Conservation (phyloP, 2,329 filamentous ascomycete genomes). For the Sarocladium strictum region DNA sequence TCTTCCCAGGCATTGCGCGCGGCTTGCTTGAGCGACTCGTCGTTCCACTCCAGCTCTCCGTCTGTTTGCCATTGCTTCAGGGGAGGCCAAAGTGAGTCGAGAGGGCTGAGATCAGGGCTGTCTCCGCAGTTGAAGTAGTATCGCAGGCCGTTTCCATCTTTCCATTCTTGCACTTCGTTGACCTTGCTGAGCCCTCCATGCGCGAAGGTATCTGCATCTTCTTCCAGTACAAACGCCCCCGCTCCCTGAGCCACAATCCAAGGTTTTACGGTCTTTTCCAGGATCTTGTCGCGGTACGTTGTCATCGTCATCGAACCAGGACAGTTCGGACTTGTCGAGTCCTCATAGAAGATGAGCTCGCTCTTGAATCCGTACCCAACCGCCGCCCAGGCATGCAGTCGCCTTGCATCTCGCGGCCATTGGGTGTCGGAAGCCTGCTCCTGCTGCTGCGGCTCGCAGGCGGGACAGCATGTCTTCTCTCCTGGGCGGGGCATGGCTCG, state of each 20-base stretch:
- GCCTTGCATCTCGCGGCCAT: slow-evolving; percentile 28
- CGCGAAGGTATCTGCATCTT: slow-evolving; percentile 29
- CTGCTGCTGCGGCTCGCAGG: slow-evolving; percentile 15
- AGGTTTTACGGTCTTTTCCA: slow-evolving; percentile 26
- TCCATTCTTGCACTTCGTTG: slow-evolving; percentile 30
- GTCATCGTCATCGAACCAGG: slow-evolving; percentile 26
- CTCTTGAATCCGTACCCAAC: slow-evolving; percentile 31
- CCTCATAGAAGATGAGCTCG: slow-evolving; percentile 31
- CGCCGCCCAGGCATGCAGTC: slow-evolving; percentile 29
- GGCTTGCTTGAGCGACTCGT: slow-evolving; percentile 24
- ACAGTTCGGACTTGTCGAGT: slow-evolving; percentile 26
- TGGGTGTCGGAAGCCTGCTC: slow-evolving; percentile 16
- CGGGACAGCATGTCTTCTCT: slow-evolving; percentile 24
- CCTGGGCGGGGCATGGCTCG: slow-evolving; percentile 27
- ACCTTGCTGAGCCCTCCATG: slow-evolving; percentile 29
- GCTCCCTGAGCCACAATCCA: slow-evolving; percentile 19
- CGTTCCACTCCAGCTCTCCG: slow-evolving; percentile 24
- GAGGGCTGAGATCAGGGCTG: slow-evolving; percentile 29
- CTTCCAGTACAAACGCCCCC: slow-evolving; percentile 25
- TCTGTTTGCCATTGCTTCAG: slow-evolving; percentile 26
- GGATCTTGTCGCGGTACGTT: slow-evolving; percentile 28
- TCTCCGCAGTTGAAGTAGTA: slow-evolving; percentile 30
- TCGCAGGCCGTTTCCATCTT: slow-evolving; percentile 24
- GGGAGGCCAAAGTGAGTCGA: slow-evolving; percentile 29
- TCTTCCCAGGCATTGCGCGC: slow-evolving; percentile 24